Evolutionary conservation across 208 protist genomes (phyloP).

Genomic region (Porcisia hertigi): DNA sequence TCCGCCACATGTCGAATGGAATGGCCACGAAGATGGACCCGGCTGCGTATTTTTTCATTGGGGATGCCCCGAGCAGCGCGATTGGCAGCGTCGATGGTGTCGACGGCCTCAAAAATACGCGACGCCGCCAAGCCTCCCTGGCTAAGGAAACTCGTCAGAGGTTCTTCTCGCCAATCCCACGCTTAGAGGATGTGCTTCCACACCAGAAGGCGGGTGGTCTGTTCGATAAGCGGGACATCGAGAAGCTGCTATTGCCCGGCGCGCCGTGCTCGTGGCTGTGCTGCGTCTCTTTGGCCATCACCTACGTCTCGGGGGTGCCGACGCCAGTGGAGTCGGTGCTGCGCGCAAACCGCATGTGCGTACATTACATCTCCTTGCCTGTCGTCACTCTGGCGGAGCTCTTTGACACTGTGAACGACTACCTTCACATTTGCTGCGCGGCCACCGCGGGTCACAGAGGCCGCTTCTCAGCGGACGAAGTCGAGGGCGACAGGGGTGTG

Average conservation of each 20-base stretch:
- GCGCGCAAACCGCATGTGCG: constrained; percentile 72
- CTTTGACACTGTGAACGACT: constrained; percentile 82
- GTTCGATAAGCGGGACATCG: constrained; percentile 39
- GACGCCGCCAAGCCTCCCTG: constrained; percentile 36
- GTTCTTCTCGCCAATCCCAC: constrained; percentile 63
- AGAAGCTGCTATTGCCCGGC: constrained; percentile 43
- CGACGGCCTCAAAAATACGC: constrained; percentile 30
- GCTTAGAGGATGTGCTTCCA: constrained; percentile 39
- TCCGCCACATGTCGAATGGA: constrained; percentile 2
- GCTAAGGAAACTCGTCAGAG: constrained; percentile 43
- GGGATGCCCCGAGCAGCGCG: background rate
- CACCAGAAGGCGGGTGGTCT: constrained; percentile 23
- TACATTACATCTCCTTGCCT: constrained; percentile 82
- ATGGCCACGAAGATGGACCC: constrained; percentile 2
- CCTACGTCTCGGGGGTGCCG: constrained; percentile 65
- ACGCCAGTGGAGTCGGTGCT: constrained; percentile 85
- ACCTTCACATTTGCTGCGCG: constrained; percentile 73
- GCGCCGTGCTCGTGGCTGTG: constrained; percentile 84
- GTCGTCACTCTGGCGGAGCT: constrained; percentile 83
- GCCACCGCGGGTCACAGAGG: constrained; percentile 25
- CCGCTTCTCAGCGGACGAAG: constrained; percentile 37
- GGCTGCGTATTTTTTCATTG: background rate
- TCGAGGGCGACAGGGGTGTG: constrained; percentile 61
- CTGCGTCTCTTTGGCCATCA: constrained; percentile 77
- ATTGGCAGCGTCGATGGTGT: constrained; percentile 26